These are phyloP conservation scores for Flammula alnicola DNA, from an alignment of 1,284 basidiomycete genomes.

Conservation along the genomic window DNA sequence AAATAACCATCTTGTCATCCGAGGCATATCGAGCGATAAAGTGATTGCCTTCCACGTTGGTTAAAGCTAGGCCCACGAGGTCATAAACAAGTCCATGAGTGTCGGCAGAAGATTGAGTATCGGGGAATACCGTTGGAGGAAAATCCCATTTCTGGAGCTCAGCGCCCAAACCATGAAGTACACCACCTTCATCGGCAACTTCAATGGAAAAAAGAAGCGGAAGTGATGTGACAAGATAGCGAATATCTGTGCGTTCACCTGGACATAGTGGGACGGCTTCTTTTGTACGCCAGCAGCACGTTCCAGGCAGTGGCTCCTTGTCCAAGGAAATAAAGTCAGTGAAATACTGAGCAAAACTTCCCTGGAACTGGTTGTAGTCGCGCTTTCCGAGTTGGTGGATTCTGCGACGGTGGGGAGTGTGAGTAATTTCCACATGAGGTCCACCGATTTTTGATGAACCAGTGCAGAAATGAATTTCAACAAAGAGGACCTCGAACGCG, in stretches of 20 bases:
- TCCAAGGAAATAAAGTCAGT: neutral
- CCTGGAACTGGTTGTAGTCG: neutral
- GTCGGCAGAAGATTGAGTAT: neutral
- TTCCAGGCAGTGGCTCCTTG: neutral
- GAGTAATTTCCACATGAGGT: neutral
- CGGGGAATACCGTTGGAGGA: neutral
- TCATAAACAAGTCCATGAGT: slow-evolving; percentile 24
- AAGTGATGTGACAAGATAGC: neutral
- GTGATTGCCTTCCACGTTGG: slow-evolving; percentile 7
- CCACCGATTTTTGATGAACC: neutral
- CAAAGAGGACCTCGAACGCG: neutral
- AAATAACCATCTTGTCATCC: slow-evolving; percentile 11
- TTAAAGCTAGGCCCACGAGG: slow-evolving; percentile 18
- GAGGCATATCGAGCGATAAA: slow-evolving; percentile 21
- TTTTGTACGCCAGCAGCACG: slow-evolving; percentile 1
- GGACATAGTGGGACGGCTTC: neutral
- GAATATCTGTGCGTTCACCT: neutral
- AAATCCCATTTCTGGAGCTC: neutral
- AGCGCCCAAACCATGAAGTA: no score
- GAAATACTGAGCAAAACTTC: neutral
- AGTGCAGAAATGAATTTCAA: neutral
- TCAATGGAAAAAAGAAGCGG: neutral
- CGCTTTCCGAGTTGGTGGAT: neutral
- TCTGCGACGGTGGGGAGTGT: neutral
- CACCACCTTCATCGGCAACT: no score